phyloP scores from a whole-genome alignment of 345 rosid genomes.

The Sisymbrium altissimum region DNA sequence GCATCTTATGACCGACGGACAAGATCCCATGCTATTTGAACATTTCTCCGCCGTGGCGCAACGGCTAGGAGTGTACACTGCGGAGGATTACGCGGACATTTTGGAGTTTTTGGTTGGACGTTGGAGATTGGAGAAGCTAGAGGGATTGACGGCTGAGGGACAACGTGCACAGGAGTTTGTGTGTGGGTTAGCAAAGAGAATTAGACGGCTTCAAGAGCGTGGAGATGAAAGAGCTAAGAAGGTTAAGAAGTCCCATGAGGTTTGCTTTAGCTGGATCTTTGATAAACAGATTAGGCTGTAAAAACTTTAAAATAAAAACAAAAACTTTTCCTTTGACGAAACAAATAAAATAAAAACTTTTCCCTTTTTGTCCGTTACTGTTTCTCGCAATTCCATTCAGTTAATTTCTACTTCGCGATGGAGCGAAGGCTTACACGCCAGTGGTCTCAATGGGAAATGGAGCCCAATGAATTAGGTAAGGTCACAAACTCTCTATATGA shows the following conservation, averaged over 20 bases:
- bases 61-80: slow-evolving; percentile 63
- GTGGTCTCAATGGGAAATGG: too few relatives aligned
- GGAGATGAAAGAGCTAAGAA: slow-evolving; percentile 54
- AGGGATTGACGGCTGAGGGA: slow-evolving; percentile 56
- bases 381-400: too few relatives aligned
- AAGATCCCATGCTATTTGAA: slow-evolving; percentile 51
- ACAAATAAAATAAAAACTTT: too few relatives aligned
- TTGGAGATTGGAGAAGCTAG: slow-evolving; percentile 64
- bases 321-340: not conserved
- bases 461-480: too few relatives aligned
- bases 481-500: too few relatives aligned
- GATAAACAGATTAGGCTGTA: slow-evolving; percentile 39
- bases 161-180: slow-evolving; percentile 57
- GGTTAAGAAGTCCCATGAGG: slow-evolving; percentile 35
- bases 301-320: not conserved
- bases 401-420: too few relatives aligned
- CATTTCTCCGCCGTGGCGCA: slow-evolving; percentile 67
- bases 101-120: slow-evolving; percentile 54
- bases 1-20: slow-evolving; percentile 62
- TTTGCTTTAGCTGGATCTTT: slow-evolving; percentile 68
- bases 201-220: slow-evolving; percentile 57
- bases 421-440: too few relatives aligned
- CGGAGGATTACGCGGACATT: slow-evolving; percentile 64
- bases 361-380: too few relatives aligned
- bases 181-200: slow-evolving; percentile 56